Percentiles rank a stretch among this genome's conserved stretches.
phyloP scores from a whole-genome alignment of 345 rosid species.

The Trapa bicornis region DNA sequence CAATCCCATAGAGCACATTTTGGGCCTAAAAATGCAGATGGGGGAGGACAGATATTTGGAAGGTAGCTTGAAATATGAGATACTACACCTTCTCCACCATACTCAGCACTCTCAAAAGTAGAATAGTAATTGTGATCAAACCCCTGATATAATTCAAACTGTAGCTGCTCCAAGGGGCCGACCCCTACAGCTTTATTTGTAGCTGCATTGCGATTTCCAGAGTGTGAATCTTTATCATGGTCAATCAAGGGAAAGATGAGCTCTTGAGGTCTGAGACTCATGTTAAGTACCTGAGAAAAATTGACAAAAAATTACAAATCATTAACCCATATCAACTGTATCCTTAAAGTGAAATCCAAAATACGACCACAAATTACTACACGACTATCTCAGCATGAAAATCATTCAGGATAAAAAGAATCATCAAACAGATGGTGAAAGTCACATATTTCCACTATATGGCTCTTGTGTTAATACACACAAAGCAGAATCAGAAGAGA shows the following conservation, averaged over 20 bases:
- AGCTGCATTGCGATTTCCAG: slow-evolving; percentile 17
- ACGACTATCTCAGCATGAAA: neutral
- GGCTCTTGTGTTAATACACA: neutral
- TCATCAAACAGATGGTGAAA: neutral
- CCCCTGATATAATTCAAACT: slow-evolving; percentile 56
- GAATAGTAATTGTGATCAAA: slow-evolving; percentile 48
- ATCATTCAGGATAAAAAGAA: neutral
- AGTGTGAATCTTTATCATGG: slow-evolving; percentile 43
- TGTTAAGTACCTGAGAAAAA: slow-evolving; percentile 34
- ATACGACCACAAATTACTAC: neutral
- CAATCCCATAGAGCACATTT: slow-evolving; percentile 99
- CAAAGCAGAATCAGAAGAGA: too few relatives aligned
- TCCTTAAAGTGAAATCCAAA: neutral
- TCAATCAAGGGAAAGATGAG: slow-evolving; percentile 35
- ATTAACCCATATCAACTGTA: neutral
- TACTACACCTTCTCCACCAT: slow-evolving; percentile 42
- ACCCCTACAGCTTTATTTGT: slow-evolving; percentile 33
- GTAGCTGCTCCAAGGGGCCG: slow-evolving; percentile 43
- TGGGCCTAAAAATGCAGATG: slow-evolving; percentile 92
- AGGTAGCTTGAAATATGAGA: slow-evolving; percentile 42
- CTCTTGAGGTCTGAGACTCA: slow-evolving; percentile 51
- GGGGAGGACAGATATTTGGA: slow-evolving; percentile 65
- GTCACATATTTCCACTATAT: neutral
- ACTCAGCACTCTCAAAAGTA: slow-evolving; percentile 30
- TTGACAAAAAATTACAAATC: neutral